Base-by-base conservation (phyloP, 1,139 yeast genomes). In the Pneumocystis carinii region DNA sequence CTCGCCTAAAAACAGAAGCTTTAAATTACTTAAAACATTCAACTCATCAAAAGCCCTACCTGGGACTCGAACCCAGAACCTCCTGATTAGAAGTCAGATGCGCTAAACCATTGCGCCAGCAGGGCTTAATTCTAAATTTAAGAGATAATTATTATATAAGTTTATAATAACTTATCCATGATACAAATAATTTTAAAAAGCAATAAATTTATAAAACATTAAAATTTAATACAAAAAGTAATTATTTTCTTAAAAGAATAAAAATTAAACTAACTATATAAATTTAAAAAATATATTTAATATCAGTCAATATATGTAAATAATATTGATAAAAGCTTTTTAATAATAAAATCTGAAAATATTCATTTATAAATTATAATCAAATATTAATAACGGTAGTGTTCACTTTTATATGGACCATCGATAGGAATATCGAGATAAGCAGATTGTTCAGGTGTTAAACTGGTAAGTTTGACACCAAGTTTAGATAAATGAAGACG, bases 401-500 rank as follows among this genome's bases (percentile, higher is more conserved):
- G 55, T 24, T 48, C 15, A 24, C n/a, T 48, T 87, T 92, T 92
- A 95, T 75, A 92, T 74, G 99, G 99, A 82, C 99, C 99, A 78
- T 85, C 87, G 74, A 78, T 76, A 75, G 97, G 90, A 72, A 92
- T 80, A 75, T 95, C 94, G 78, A 94, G 86, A 87, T 92, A 92
- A 70, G 90, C 96, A 73, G 96, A 84, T 85, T 92, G 99, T 71
- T 78, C 89, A 64, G 77, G 72, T 70, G 92, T 77, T 77, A 92
- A 85, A 70, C 79, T 79, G 73, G 96, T 83, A 77, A 92, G 86
- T 79, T 83, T 83, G 72, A 85, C 98, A 77, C 95, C 95, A 76
- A 92, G 85, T 82, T 92, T 96, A 76, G 79, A 88, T 80, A 92
- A 87, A 81, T 92, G 99, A 78, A 90, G 87, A 77, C 88, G 88